Conservation (phyloP, 2,329 filamentous ascomycete species). For the Biscogniauxia mediterranea region DNA sequence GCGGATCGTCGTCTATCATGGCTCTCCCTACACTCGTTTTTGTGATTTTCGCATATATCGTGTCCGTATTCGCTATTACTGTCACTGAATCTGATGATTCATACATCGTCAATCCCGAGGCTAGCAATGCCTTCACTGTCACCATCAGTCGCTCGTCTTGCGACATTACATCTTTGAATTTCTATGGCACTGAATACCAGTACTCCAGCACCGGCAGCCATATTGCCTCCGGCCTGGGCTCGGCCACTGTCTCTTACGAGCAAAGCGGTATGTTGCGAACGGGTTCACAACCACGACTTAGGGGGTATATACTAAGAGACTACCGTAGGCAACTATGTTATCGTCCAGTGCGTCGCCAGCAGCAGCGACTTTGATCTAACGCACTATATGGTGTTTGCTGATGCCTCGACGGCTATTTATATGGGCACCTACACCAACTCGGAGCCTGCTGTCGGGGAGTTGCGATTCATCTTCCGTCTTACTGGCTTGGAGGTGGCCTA, state of each 20-base stretch:
- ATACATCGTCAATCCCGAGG: slow-evolving; percentile 29
- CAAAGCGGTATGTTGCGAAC: slow-evolving; percentile 23
- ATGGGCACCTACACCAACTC: slow-evolving; percentile 52
- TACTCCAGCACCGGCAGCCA: slow-evolving; percentile 46
- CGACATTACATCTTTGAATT: slow-evolving; percentile 54
- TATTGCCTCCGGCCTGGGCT: slow-evolving; percentile 52
- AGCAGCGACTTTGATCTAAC: slow-evolving; percentile 44
- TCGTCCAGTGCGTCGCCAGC: slow-evolving; percentile 50
- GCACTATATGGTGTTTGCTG: slow-evolving; percentile 52
- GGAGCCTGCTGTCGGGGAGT: slow-evolving; percentile 46
- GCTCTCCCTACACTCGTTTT: neutral
- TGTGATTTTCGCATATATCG: slow-evolving; percentile 23
- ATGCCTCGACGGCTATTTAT: slow-evolving; percentile 47
- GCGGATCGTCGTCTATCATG: neutral
- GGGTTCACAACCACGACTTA: slow-evolving; percentile 31
- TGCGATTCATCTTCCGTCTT: slow-evolving; percentile 48
- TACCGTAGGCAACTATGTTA: slow-evolving; percentile 46
- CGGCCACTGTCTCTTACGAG: slow-evolving; percentile 44
- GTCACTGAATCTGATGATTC: slow-evolving; percentile 23
- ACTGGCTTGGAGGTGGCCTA: slow-evolving; percentile 38
- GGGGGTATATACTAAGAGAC: slow-evolving; percentile 38
- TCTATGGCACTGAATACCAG: slow-evolving; percentile 49
- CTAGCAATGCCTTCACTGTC: slow-evolving; percentile 27
- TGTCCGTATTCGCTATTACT: slow-evolving; percentile 24
- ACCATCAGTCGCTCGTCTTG: slow-evolving; percentile 39